Percentiles rank a stretch among this genome's conserved stretches.
phyloP scores from a whole-genome alignment of 2,329 filamentous ascomycete species.

The Mariannaea elegans region DNA sequence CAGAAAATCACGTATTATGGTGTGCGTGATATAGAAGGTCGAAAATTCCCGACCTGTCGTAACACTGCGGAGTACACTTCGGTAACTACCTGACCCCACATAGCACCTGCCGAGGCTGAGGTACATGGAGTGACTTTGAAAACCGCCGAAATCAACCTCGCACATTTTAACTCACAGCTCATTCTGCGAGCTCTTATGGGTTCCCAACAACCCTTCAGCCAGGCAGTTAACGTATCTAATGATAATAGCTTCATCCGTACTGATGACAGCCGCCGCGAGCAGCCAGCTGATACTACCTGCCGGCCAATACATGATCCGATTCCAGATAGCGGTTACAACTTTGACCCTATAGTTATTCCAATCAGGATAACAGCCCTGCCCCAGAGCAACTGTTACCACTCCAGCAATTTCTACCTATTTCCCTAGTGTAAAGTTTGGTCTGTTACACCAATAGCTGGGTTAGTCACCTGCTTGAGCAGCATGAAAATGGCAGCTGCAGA shows the following conservation, averaged over 20 bases:
- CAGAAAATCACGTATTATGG: no score
- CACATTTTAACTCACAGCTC: neutral
- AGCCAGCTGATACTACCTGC: neutral
- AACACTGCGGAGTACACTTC: no score
- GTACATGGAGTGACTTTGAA: no score
- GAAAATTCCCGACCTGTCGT: no score
- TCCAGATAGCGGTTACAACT: neutral
- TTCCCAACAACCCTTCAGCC: neutral
- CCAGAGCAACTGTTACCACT: conserved; percentile 2
- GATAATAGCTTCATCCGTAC: conserved; percentile 9
- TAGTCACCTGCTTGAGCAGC: neutral
- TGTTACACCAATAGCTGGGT: conserved; percentile 12
- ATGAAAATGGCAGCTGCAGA: neutral
- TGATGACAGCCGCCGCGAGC: conserved; percentile 1
- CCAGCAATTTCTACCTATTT: conserved; percentile 15
- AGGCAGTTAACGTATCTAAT: conserved; percentile 5
- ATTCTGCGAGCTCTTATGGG: conserved; percentile 3
- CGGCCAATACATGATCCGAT: neutral
- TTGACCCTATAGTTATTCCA: neutral
- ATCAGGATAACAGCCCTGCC: neutral
- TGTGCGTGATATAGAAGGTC: no score
- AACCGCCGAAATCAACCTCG: neutral
- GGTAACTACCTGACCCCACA: no score
- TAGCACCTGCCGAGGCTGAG: no score
- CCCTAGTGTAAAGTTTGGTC: conserved; percentile 13